Evolutionary conservation across 805 yeast species (phyloP).

Genomic region (Wilhelminamyces savonicus): DNA sequence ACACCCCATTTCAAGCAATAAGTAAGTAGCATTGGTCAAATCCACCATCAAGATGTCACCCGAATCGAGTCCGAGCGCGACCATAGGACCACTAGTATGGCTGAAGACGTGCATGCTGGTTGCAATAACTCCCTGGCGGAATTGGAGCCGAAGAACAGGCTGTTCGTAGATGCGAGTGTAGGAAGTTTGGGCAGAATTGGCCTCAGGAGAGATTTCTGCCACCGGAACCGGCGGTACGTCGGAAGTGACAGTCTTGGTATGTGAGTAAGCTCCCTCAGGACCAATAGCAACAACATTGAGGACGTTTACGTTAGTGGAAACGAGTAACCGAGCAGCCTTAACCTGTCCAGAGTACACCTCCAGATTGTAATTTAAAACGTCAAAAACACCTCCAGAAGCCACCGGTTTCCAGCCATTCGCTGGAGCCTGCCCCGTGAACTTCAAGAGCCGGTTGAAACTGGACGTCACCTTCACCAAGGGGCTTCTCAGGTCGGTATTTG

Average conservation of each 20-base stretch:
- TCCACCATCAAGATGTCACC: slow-evolving; percentile 67
- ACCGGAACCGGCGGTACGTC: slow-evolving; percentile 14
- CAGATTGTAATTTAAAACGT: slow-evolving; percentile 28
- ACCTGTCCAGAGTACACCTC: slow-evolving; percentile 22
- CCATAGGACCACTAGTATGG: slow-evolving; percentile 34
- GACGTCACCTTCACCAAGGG: slow-evolving; percentile 28
- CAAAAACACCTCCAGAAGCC: slow-evolving; percentile 8
- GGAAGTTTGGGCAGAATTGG: background rate
- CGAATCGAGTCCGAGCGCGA: slow-evolving; percentile 54
- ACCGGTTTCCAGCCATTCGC: background rate
- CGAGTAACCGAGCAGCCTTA: slow-evolving; percentile 28
- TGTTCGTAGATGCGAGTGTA: slow-evolving; percentile 26
- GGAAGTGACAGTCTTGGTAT: slow-evolving; percentile 12
- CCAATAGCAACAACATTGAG: slow-evolving; percentile 40
- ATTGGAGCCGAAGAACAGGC: slow-evolving; percentile 40
- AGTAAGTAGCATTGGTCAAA: slow-evolving; percentile 37
- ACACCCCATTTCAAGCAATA: slow-evolving; percentile 40
- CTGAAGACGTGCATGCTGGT: slow-evolving; percentile 25
- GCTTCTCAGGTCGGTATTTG: slow-evolving; percentile 9
- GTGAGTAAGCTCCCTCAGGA: slow-evolving; percentile 13
- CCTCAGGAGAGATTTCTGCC: slow-evolving; percentile 3
- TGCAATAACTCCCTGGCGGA: slow-evolving; percentile 34
- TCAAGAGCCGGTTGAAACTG: slow-evolving; percentile 23
- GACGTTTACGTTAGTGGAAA: slow-evolving; percentile 45
- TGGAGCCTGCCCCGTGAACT: slow-evolving; percentile 1